Evolutionary conservation across 768 basidiomycete genomes (phyloP).

Genomic region (Kwoniella mangroviensis): DNA sequence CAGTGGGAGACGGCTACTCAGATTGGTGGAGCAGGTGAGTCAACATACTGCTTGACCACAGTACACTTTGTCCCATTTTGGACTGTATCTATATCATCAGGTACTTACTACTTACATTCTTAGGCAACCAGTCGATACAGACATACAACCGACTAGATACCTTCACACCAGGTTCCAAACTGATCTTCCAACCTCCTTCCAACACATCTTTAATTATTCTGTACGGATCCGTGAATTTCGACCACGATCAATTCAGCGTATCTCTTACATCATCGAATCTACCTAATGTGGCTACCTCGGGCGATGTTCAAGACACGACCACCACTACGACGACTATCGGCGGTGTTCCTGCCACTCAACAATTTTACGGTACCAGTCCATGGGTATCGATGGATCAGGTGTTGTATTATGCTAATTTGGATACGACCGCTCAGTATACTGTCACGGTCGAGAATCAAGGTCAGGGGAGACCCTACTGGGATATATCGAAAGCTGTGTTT

Average conservation of each 20-base stretch:
- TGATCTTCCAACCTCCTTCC: conserved; percentile 10
- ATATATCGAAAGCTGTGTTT: conserved; percentile 17
- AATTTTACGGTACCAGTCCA: conserved; percentile 1
- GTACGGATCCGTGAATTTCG: conserved; percentile 19
- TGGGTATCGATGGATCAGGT: conserved; percentile 19
- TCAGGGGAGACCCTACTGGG: conserved; percentile 3
- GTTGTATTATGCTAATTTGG: conserved; percentile 23
- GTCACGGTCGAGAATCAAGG: conserved; percentile 17
- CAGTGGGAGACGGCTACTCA: conserved; percentile 14
- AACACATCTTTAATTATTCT: conserved; percentile 17
- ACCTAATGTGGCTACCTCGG: conserved; percentile 7
- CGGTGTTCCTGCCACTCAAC: conserved; percentile 5
- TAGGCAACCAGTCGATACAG: neutral
- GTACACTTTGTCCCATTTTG: too few relatives aligned
- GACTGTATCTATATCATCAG: neutral
- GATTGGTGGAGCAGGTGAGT: conserved; percentile 12
- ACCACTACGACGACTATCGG: conserved; percentile 6
- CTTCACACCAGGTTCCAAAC: neutral
- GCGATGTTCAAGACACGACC: neutral
- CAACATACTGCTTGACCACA: neutral
- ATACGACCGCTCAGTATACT: conserved; percentile 12
- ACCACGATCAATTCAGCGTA: conserved; percentile 12
- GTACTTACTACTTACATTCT: neutral
- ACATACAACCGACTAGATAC: conserved; percentile 19
- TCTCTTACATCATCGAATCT: neutral